phyloP scores from a whole-genome alignment of 495 filamentous ascomycete genomes.

The Penicillium nucicola region DNA sequence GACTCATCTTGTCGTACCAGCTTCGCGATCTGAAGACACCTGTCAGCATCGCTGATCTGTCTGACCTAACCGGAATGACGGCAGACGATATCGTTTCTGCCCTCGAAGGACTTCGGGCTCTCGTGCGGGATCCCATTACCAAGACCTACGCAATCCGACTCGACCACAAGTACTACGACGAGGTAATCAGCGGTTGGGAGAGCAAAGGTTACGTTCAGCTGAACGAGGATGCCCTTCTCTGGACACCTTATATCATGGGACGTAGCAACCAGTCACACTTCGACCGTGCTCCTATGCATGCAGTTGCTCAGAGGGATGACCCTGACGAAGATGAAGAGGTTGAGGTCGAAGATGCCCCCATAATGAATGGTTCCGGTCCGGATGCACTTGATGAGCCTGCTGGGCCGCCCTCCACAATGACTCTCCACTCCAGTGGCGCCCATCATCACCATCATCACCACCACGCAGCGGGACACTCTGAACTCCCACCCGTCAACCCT shows the following conservation, averaged over 20 bases:
- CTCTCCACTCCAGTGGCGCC: constrained; percentile 33
- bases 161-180: constrained; percentile 74
- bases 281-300: constrained; percentile 78
- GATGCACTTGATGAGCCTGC: constrained; percentile 26
- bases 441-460: too few species aligned
- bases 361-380: constrained; percentile 11
- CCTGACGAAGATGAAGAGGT: constrained; percentile 59
- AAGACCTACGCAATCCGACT: constrained; percentile 84
- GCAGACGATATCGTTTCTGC: constrained; percentile 94
- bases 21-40: constrained; percentile 62
- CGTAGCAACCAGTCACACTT: constrained; percentile 78
- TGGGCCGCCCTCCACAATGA: constrained; percentile 37
- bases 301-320: constrained; percentile 78
- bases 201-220: constrained; percentile 81
- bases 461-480: constrained; percentile 3
- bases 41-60: constrained; percentile 74
- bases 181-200: constrained; percentile 85
- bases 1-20: constrained; percentile 80
- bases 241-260: constrained; percentile 98
- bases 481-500: constrained; percentile 20
- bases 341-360: constrained; percentile 30
- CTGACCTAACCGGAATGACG: constrained; percentile 90
- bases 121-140: constrained; percentile 87
- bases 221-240: constrained; percentile 76
- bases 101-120: constrained; percentile 80